A percentile compares a stretch with the other conserved stretches of the same genome.
These are phyloP conservation scores for Russula abietina DNA, from an alignment of 768 basidiomycete species.

Conservation along the genomic window DNA sequence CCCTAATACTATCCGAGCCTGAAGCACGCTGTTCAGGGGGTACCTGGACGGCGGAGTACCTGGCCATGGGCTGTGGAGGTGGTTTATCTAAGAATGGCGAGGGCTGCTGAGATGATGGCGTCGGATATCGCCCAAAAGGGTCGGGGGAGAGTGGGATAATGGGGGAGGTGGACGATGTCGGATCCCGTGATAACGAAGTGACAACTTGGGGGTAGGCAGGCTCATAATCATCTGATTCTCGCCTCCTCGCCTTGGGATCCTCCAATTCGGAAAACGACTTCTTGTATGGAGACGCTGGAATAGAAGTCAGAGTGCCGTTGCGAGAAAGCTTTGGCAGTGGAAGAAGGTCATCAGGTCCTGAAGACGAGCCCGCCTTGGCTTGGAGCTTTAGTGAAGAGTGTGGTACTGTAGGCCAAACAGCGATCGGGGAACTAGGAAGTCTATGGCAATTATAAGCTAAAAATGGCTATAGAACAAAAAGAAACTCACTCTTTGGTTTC, in stretches of 20 bases:
- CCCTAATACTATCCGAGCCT: not conserved
- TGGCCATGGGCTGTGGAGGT: not conserved
- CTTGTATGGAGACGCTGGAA: constrained; percentile 41
- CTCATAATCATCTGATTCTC: constrained; percentile 47
- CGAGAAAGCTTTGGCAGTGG: constrained; percentile 60
- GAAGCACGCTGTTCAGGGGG: constrained; percentile 11
- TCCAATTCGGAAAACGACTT: constrained; percentile 30
- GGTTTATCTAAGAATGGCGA: constrained; percentile 3
- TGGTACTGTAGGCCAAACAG: constrained; percentile 42
- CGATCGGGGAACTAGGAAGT: not conserved
- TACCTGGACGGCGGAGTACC: constrained; percentile 4
- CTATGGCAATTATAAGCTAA: constrained; percentile 5
- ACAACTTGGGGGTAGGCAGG: constrained; percentile 40
- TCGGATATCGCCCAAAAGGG: constrained; percentile 62
- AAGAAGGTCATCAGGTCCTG: constrained; percentile 33
- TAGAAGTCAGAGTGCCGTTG: constrained; percentile 61
- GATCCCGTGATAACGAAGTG: constrained; percentile 29
- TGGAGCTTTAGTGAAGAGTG: constrained; percentile 33
- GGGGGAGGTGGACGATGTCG: constrained; percentile 42
- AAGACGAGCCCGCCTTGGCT: constrained; percentile 1
- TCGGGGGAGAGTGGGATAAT: constrained; percentile 81
- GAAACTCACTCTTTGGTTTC: constrained; percentile 16
- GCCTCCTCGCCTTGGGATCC: constrained; percentile 39
- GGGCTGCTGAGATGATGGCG: not conserved
- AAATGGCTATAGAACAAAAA: not conserved